Conservation (phyloP, 2,329 filamentous ascomycete species). For the Fusarium nisikadoi region DNA sequence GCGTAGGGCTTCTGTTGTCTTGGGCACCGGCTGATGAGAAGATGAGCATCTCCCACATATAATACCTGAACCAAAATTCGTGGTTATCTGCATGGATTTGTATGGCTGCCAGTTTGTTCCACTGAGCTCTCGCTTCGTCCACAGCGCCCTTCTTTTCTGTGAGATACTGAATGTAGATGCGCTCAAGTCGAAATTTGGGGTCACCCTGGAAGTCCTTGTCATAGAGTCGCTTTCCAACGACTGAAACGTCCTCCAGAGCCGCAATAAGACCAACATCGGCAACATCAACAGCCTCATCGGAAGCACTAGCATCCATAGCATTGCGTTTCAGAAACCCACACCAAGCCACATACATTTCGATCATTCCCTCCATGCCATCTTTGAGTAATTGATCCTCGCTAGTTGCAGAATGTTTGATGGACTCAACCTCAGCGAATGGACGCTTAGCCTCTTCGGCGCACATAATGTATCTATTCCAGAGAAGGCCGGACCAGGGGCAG, state of each 20-base stretch:
- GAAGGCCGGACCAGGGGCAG: constrained; percentile 89
- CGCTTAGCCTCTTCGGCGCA: constrained; percentile 82
- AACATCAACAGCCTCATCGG: constrained; percentile 86
- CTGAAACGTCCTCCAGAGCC: constrained; percentile 85
- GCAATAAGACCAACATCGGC: constrained; percentile 90
- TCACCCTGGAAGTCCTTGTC: constrained; percentile 84
- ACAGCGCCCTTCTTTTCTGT: constrained; percentile 84
- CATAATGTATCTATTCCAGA: constrained; percentile 92
- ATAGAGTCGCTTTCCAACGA: constrained; percentile 80
- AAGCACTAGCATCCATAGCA: constrained; percentile 78
- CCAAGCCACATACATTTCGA: constrained; percentile 94
- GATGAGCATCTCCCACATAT: constrained; percentile 86
- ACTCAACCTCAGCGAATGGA: constrained; percentile 82
- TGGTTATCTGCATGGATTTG: constrained; percentile 78
- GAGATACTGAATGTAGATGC: constrained; percentile 91
- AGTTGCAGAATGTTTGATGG: constrained; percentile 92
- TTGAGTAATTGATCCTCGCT: constrained; percentile 85
- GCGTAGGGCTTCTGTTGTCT: constrained; percentile 65
- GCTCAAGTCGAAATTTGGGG: constrained; percentile 86
- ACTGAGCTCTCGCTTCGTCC: constrained; percentile 80
- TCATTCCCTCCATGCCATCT: constrained; percentile 85
- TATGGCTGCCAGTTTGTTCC: constrained; percentile 74
- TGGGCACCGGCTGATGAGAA: constrained; percentile 56
- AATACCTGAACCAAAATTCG: constrained; percentile 94
- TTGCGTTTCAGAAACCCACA: constrained; percentile 91